Evolutionary conservation across 768 basidiomycete genomes (phyloP), one percentile per base, ranked within the genome.

Genomic region (Termitomyces sp.): DNA sequence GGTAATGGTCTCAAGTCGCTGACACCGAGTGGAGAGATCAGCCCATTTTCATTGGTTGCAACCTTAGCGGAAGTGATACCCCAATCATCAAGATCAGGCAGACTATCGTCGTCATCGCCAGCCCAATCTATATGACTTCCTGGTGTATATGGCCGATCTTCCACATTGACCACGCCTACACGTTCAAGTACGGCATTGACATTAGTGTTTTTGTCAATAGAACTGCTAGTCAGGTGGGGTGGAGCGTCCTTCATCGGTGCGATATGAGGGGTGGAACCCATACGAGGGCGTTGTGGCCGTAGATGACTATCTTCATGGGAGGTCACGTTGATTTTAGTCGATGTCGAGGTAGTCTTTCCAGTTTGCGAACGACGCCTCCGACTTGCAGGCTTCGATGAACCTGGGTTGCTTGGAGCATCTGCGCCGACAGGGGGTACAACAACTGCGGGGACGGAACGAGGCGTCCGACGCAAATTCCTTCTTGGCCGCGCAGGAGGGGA

Each of bases 91-190:
- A 94, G 79, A 73, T 92, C 90, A 6, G 92, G 92, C 2, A 94
- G 77, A 63, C 83, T 86, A 67, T 89, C 88, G 64, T 94, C 91
- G 59, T 94, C 92, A 65, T 93, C 91, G 39, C 88, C 89, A 45
- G 92, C 92, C 92, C 92, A 94, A 73, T 94, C 91, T 60, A 93
- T 89, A 65, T 93, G 91, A 60, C 86, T 90, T 38, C 87, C 88
- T 15, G 89, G 89, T 1, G 89, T 89, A 16, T 82, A 75, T 13
- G 90, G 87, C 48, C 89, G 77, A 67, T 84, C 79, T 56, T 84
- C 79, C 85, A 91, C 90, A 9, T 89, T 89, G 7, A 85, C 84
- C 9, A 89, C 86, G 52, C 90, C 78, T 12, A 90, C 87, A 55
- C 85, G 88, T 69, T 92, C 89, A 15, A 92, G 90, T 12, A 91